A percentile compares a stretch with the other conserved stretches of the same genome.
Evolutionary conservation across 2,329 filamentous ascomycete genomes (phyloP).

Genomic region (Apiospora sp.): DNA sequence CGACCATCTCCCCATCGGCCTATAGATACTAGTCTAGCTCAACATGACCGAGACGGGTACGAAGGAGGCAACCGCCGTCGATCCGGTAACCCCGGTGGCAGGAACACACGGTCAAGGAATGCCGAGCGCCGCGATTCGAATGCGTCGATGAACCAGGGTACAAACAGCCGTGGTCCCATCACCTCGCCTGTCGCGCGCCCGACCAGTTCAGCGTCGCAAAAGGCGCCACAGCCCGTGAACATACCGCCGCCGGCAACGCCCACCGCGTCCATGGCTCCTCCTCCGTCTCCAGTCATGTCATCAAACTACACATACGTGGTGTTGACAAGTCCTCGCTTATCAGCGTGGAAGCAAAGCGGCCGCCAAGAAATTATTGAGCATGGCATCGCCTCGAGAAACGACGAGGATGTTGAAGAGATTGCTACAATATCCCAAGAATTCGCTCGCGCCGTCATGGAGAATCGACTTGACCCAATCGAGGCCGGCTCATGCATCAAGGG

Average conservation of each 20-base stretch:
- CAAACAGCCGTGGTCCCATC: constrained; percentile 34
- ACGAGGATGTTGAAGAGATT: constrained; percentile 74
- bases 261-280: constrained; percentile 33
- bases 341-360: constrained; percentile 72
- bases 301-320: constrained; percentile 75
- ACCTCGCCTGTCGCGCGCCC: constrained; percentile 47
- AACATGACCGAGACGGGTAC: constrained; percentile 62
- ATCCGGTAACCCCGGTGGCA: constrained; percentile 50
- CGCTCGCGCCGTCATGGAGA: constrained; percentile 76
- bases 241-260: constrained; percentile 39
- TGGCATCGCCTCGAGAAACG: constrained; percentile 68
- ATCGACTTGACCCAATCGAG: constrained; percentile 70
- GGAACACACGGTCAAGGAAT: constrained; percentile 52
- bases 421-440: constrained; percentile 85
- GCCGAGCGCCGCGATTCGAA: constrained; percentile 61
- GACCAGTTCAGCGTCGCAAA: constrained; percentile 48
- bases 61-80: constrained; percentile 52
- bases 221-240: constrained; percentile 36
- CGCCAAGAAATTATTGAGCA: constrained; percentile 72
- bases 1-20: constrained; percentile 71
- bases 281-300: constrained; percentile 43
- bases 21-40: constrained; percentile 60
- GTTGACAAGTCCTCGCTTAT: constrained; percentile 74
- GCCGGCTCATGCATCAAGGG: constrained; percentile 78
- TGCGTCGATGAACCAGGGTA: background rate